Percentiles rank a stretch among this genome's conserved stretches.
phyloP scores from a whole-genome alignment of 768 basidiomycete species.

The Rhizopogon vinicolor region DNA sequence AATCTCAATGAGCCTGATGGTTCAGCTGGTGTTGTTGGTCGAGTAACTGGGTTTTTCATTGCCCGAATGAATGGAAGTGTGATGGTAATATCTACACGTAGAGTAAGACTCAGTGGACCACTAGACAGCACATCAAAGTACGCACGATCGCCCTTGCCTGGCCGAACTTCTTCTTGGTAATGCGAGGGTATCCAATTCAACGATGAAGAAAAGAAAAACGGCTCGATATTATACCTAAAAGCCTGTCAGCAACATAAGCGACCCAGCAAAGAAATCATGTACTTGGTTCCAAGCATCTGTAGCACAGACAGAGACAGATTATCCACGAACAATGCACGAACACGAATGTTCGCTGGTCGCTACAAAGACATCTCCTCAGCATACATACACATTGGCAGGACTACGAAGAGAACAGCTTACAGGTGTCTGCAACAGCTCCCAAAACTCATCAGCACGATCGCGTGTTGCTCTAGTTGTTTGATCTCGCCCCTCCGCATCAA shows the following conservation, averaged over 20 bases:
- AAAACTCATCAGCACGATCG: constrained; percentile 16
- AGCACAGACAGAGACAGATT: constrained; percentile 27
- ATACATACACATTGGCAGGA: not conserved
- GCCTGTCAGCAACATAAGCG: not conserved
- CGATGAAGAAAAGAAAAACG: constrained; percentile 41
- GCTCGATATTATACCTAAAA: constrained; percentile 35
- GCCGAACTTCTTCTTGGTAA: constrained; percentile 31
- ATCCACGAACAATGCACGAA: constrained; percentile 35
- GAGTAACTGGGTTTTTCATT: constrained; percentile 28
- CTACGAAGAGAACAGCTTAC: constrained; percentile 12
- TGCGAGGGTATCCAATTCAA: constrained; percentile 39
- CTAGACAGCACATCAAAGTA: constrained; percentile 5
- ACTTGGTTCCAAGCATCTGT: constrained; percentile 34
- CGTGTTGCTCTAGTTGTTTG: constrained; percentile 12
- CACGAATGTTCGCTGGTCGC: constrained; percentile 18
- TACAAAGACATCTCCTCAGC: constrained; percentile 6
- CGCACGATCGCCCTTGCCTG: constrained; percentile 33
- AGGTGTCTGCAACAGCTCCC: constrained; percentile 21
- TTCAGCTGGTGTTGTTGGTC: constrained; percentile 12
- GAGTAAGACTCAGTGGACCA: not conserved
- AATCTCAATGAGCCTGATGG: not conserved
- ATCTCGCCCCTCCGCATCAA: not conserved
- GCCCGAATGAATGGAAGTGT: constrained; percentile 37
- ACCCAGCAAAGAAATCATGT: not conserved
- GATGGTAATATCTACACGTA: constrained; percentile 36